phyloP scores from a whole-genome alignment of 2,329 filamentous ascomycete genomes.

The Plenodomus tracheiphilus region DNA sequence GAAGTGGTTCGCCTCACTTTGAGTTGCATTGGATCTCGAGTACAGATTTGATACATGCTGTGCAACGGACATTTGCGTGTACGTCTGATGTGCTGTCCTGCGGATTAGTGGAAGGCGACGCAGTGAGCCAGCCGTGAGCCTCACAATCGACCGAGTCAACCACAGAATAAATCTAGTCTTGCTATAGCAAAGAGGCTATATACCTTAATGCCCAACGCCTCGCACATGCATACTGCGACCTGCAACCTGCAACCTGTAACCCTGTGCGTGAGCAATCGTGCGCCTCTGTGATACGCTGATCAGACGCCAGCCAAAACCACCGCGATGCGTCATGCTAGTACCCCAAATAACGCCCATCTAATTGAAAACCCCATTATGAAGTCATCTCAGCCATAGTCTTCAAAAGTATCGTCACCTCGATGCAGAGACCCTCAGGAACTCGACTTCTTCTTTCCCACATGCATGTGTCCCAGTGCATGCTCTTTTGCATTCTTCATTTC shows the following conservation, averaged over 20 bases:
- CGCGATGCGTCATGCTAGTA: conserved; percentile 8
- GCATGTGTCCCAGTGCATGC: conserved; percentile 38
- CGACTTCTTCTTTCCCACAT: conserved; percentile 21
- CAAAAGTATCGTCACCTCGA: neutral
- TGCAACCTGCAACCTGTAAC: conserved; percentile 24
- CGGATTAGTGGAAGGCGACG: neutral
- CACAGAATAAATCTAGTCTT: neutral
- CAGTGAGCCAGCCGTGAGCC: neutral
- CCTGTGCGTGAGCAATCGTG: conserved; percentile 21
- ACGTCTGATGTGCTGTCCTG: neutral
- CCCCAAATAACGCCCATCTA: conserved; percentile 10
- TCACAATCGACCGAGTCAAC: neutral
- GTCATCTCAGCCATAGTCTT: neutral
- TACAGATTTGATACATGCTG: neutral
- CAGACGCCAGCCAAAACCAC: conserved; percentile 8
- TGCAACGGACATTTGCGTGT: neutral
- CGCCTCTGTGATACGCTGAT: conserved; percentile 30
- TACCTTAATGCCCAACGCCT: conserved; percentile 23
- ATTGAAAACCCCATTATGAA: neutral
- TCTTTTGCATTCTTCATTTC: conserved; percentile 43
- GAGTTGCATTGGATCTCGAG: neutral
- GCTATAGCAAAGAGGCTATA: conserved; percentile 6
- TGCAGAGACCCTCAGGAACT: conserved; percentile 17
- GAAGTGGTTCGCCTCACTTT: conserved; percentile 24
- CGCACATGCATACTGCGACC: conserved; percentile 28